Evolutionary conservation across 1,139 yeast genomes (phyloP).

Genomic region (Spathaspora sp.): DNA sequence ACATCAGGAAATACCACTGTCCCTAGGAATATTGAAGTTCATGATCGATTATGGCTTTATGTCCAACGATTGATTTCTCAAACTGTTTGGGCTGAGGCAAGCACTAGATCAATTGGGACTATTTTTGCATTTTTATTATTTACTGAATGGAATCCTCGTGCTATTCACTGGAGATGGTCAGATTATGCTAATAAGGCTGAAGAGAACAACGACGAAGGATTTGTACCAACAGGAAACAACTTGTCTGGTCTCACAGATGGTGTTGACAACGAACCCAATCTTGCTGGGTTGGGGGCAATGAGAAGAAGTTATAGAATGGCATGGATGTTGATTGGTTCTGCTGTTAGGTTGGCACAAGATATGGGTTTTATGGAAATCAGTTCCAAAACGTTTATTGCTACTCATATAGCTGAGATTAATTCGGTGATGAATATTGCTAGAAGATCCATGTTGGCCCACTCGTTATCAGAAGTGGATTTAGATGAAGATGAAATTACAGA

Average conservation of each 20-base stretch:
- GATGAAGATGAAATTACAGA: slow-evolving; percentile 44
- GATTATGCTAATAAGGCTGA: slow-evolving; percentile 77
- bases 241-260: slow-evolving; percentile 4
- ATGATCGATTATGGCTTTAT: slow-evolving; percentile 78
- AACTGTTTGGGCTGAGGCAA: slow-evolving; percentile 94
- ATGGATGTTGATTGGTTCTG: slow-evolving; percentile 90
- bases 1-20: slow-evolving; percentile 27
- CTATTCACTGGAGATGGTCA: slow-evolving; percentile 85
- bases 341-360: slow-evolving; percentile 84
- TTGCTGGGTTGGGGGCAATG: slow-evolving; percentile 82
- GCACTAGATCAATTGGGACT: slow-evolving; percentile 84
- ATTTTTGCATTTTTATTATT: slow-evolving; percentile 81
- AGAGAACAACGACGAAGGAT: slow-evolving; percentile 18
- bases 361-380: slow-evolving; percentile 77
- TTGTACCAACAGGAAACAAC: background rate
- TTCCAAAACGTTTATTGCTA: slow-evolving; percentile 73
- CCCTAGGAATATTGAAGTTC: slow-evolving; percentile 59
- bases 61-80: slow-evolving; percentile 81
- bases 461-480: slow-evolving; percentile 61
- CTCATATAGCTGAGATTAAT: slow-evolving; percentile 80
- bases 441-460: slow-evolving; percentile 66
- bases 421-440: slow-evolving; percentile 71
- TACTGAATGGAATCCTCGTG: slow-evolving; percentile 94
- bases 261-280: slow-evolving; percentile 30
- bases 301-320: slow-evolving; percentile 87